Evolutionary conservation across 345 rosid species (phyloP).

Genomic region (Eucalyptus sideroxylon): DNA sequence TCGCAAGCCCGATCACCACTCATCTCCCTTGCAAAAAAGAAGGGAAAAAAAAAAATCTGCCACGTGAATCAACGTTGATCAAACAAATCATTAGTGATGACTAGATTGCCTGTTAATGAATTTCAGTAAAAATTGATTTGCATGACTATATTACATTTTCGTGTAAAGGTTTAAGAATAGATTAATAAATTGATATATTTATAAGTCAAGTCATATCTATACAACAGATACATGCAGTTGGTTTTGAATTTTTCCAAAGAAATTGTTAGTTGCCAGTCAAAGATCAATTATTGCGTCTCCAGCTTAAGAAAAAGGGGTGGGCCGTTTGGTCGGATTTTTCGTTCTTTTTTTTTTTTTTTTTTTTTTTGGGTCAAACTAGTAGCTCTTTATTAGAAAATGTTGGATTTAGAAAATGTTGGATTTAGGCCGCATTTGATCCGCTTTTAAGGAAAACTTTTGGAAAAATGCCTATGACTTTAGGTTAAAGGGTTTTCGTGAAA

Average conservation of each 20-base stretch:
- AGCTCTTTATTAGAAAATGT: not conserved
- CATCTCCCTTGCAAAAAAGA: not conserved
- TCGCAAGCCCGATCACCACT: not conserved
- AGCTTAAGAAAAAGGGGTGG: not conserved
- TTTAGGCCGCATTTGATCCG: not conserved
- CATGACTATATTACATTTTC: not conserved
- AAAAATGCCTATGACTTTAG: too few relatives aligned
- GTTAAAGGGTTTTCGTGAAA: too few relatives aligned
- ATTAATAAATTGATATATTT: not conserved
- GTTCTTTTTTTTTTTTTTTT: not conserved
- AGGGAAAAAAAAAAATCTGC: too few relatives aligned
- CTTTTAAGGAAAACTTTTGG: not conserved
- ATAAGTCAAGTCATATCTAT: not conserved
- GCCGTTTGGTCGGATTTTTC: not conserved
- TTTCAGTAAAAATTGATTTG: rapidly evolving
- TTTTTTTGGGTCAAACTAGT: not conserved
- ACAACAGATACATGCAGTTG: not conserved
- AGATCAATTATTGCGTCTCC: not conserved
- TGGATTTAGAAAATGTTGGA: not conserved
- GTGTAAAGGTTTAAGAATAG: not conserved
- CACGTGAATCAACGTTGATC: not conserved
- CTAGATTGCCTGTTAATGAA: not conserved
- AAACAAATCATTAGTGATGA: not conserved
- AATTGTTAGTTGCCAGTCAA: not conserved
- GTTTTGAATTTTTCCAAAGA: not conserved